These are phyloP conservation scores for Cyclotella sp. DNA, from an alignment of 108 stramenopile species.

Conservation along the genomic window DNA sequence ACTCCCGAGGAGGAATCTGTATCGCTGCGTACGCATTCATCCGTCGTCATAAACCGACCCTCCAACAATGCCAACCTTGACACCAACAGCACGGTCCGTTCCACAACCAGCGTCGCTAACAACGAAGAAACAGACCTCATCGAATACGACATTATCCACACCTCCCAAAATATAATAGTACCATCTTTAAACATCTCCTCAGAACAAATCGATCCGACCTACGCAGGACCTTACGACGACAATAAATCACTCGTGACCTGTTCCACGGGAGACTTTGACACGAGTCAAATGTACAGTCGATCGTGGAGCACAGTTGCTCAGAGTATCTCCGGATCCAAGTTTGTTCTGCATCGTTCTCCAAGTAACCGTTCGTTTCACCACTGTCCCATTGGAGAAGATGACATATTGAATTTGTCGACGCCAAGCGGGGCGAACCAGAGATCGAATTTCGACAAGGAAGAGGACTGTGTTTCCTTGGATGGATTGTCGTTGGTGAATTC, in stretches of 20 bases:
- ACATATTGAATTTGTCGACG: too few species aligned
- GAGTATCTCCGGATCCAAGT: not conserved
- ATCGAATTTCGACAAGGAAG: too few species aligned
- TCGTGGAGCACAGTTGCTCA: not conserved
- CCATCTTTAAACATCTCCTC: not conserved
- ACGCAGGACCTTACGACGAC: conserved; percentile 16
- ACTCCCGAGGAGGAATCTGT: too few species aligned
- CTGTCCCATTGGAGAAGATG: not conserved
- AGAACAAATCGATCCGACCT: not conserved
- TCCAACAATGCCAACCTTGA: too few species aligned
- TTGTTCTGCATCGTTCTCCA: not conserved
- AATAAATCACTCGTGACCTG: conserved; percentile 13
- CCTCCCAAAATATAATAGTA: not conserved
- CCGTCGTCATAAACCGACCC: too few species aligned
- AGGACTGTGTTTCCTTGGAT: conserved; percentile 7
- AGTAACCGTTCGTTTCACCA: too few species aligned
- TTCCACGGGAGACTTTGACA: conserved; percentile 17
- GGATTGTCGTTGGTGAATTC: conserved; percentile 6
- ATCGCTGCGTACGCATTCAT: too few species aligned
- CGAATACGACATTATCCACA: not conserved
- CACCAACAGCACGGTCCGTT: too few species aligned
- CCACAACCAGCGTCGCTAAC: not conserved
- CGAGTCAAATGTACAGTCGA: conserved; percentile 1
- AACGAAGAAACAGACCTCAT: not conserved
- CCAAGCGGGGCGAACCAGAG: not conserved